phyloP scores from a whole-genome alignment of 2,329 filamentous ascomycete genomes.

The Talaromyces sp. region DNA sequence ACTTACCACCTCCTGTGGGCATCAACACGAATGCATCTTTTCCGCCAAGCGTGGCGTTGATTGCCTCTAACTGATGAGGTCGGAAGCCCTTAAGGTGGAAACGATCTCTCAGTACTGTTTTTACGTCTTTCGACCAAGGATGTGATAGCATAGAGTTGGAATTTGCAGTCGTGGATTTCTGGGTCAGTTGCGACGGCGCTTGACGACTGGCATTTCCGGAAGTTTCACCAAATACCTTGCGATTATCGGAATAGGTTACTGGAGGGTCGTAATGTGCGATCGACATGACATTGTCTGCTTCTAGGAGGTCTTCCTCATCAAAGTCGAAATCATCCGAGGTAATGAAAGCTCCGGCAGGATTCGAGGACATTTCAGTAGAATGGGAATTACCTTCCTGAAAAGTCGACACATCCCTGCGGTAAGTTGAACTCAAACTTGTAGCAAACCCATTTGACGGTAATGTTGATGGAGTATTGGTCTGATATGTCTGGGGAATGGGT shows the following conservation, averaged over 20 bases:
- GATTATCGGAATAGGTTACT: constrained; percentile 22
- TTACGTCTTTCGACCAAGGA: constrained; percentile 84
- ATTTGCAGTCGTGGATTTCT: constrained; percentile 22
- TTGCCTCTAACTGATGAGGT: constrained; percentile 87
- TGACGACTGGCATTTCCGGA: constrained; percentile 36
- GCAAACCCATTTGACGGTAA: background rate
- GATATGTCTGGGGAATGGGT: constrained; percentile 4
- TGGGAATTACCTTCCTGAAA: background rate
- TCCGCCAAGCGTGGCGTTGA: constrained; percentile 84
- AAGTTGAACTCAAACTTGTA: background rate
- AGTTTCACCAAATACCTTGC: constrained; percentile 41
- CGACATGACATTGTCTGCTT: constrained; percentile 37
- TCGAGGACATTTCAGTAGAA: background rate
- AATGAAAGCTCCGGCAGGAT: background rate
- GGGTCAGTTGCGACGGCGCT: constrained; percentile 29
- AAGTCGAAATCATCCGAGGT: constrained; percentile 16
- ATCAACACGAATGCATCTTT: constrained; percentile 94
- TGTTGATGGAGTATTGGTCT: background rate
- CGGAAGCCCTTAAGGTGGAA: constrained; percentile 87
- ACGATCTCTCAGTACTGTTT: constrained; percentile 70
- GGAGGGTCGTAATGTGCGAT: constrained; percentile 26
- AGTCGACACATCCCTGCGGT: constrained; percentile 2
- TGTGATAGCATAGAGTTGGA: constrained; percentile 54
- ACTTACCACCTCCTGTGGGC: constrained; percentile 97
- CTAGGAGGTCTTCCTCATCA: constrained; percentile 43